These are phyloP conservation scores for Penicillium sp. DNA, from an alignment of 2,329 filamentous ascomycete genomes.

Conservation along the genomic window DNA sequence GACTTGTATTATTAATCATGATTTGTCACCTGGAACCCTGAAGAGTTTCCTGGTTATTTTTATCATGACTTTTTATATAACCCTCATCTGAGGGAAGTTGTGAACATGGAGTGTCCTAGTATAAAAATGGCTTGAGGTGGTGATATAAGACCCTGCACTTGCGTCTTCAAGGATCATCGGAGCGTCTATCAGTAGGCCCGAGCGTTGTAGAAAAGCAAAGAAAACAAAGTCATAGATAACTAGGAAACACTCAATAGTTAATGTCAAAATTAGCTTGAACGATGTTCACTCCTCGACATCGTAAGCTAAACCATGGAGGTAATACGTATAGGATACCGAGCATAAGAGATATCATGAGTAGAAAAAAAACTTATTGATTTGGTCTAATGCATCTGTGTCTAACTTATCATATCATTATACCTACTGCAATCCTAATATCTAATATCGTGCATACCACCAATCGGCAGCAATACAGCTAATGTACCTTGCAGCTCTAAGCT, in stretches of 20 bases:
- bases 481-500: background rate
- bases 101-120: background rate
- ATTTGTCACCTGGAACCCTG: background rate
- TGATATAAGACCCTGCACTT: background rate
- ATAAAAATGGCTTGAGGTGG: background rate
- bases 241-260: background rate
- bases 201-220: background rate
- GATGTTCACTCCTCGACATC: background rate
- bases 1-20: conserved; percentile 7
- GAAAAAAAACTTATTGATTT: background rate
- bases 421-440: background rate
- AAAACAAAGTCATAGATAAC: background rate
- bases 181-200: background rate
- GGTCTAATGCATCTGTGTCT: background rate
- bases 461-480: background rate
- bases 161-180: background rate
- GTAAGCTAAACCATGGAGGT: too few species aligned
- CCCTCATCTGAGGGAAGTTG: background rate
- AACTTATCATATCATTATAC: background rate
- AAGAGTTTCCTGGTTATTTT: too few species aligned
- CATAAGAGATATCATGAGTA: background rate
- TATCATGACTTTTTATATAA: background rate
- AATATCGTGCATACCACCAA: background rate
- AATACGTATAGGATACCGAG: background rate
- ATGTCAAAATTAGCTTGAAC: background rate